Evolutionary conservation across 2,329 filamentous ascomycete species (phyloP).

Genomic region (Arthrobotrys conoides): DNA sequence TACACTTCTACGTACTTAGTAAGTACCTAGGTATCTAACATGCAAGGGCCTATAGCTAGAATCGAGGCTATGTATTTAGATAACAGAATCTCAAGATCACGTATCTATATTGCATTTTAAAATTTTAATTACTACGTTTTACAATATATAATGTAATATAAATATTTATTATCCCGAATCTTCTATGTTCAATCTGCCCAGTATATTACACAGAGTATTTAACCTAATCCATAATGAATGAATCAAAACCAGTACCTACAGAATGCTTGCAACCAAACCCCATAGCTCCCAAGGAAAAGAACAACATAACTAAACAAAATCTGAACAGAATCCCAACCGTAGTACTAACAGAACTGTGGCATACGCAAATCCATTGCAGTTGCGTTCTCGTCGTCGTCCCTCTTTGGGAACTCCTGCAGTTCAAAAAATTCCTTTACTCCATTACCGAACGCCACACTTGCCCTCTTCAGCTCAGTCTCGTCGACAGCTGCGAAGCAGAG

Average conservation of each 20-base stretch:
- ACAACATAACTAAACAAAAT: background rate
- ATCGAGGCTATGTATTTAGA: too few species aligned
- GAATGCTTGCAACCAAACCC: conserved; percentile 10
- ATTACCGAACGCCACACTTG: conserved; percentile 76
- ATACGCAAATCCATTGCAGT: conserved; percentile 8
- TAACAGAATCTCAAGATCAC: too few species aligned
- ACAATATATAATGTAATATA: background rate
- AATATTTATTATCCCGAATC: background rate
- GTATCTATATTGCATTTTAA: too few species aligned
- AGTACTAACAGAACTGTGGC: conserved; percentile 36
- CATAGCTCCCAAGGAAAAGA: conserved; percentile 15
- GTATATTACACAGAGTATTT: conserved; percentile 14
- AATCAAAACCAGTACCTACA: background rate
- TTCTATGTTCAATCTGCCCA: conserved; percentile 11
- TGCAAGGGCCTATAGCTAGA: too few species aligned
- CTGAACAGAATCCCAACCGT: background rate
- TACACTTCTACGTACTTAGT: background rate
- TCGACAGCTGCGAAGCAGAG: conserved; percentile 88
- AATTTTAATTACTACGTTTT: too few species aligned
- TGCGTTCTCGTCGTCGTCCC: conserved; percentile 29
- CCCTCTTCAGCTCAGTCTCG: conserved; percentile 77
- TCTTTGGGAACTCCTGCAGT: conserved; percentile 67
- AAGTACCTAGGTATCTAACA: too few species aligned
- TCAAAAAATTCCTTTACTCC: conserved; percentile 83
- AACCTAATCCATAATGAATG: background rate